Percentiles rank a stretch among this genome's conserved stretches.
Conservation (phyloP, 2,329 filamentous ascomycete species). For the Penicillium sp. region DNA sequence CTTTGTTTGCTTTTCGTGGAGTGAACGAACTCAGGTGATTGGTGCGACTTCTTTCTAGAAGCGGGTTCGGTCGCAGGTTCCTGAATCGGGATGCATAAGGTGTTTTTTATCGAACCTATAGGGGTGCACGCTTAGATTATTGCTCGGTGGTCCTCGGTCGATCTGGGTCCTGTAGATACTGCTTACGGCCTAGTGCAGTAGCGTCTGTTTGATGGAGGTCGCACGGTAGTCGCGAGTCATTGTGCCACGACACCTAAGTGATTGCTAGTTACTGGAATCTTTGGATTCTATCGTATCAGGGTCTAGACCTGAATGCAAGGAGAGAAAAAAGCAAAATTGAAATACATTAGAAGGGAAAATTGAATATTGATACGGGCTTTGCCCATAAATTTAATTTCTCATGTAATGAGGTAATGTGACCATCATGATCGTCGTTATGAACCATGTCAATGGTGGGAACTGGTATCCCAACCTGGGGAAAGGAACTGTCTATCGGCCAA, state of each 20-base stretch:
- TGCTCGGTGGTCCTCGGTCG: background rate
- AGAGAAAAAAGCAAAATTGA: background rate
- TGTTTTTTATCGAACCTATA: background rate
- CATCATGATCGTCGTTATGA: background rate
- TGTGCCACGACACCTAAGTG: background rate
- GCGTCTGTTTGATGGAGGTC: background rate
- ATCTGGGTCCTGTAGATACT: background rate
- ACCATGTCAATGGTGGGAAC: background rate
- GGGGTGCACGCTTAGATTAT: background rate
- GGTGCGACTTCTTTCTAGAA: background rate
- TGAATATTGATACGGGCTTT: no score
- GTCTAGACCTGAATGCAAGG: no score
- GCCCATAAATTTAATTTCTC: background rate
- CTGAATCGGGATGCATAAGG: background rate
- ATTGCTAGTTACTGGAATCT: background rate
- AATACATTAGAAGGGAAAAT: no score
- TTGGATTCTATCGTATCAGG: background rate
- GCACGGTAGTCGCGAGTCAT: background rate
- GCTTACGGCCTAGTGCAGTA: background rate
- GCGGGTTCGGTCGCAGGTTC: background rate
- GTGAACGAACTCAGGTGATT: background rate
- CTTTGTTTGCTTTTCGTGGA: background rate
- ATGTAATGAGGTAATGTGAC: background rate
- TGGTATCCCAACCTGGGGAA: background rate
- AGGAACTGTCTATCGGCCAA: background rate